These are phyloP conservation scores for Quaeritorhiza haematococci DNA, from an alignment of 371 early-diverging fungal species.

Conservation along the genomic window DNA sequence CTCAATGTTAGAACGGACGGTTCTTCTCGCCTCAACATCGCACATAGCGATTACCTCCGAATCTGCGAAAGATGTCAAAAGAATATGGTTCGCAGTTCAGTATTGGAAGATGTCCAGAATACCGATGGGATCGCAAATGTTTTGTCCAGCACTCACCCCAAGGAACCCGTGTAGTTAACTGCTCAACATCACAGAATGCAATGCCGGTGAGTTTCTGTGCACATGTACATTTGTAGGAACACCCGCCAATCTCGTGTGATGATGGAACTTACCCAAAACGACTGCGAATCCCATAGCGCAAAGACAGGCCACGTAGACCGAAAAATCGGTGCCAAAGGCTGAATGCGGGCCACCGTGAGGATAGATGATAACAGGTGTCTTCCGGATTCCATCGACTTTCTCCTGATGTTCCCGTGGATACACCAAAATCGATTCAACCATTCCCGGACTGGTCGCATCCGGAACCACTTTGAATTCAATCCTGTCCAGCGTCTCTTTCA, in stretches of 20 bases:
- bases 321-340: conserved; percentile 45
- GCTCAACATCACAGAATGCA: no score
- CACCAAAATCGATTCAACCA: background rate
- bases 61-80: no score
- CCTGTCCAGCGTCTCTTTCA: conserved; percentile 13
- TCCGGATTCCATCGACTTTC: conserved; percentile 3
- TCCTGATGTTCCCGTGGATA: conserved; percentile 1
- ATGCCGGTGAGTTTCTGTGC: no score
- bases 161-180: conserved; percentile 68
- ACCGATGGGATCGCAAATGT: conserved; percentile 58
- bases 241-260: no score
- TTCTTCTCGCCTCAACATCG: no score
- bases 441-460: background rate
- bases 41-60: no score
- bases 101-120: no score
- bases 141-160: conserved; percentile 65
- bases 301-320: conserved; percentile 33
- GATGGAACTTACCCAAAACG: conserved; percentile 26
- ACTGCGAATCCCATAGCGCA: conserved; percentile 54
- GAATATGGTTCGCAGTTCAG: no score
- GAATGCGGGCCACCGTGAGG: conserved; percentile 71
- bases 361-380: conserved; percentile 42
- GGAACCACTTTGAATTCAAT: conserved; percentile 13
- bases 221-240: no score
- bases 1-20: no score